Conservation (phyloP, 805 yeast species). For the Kuraishia hungarica region DNA sequence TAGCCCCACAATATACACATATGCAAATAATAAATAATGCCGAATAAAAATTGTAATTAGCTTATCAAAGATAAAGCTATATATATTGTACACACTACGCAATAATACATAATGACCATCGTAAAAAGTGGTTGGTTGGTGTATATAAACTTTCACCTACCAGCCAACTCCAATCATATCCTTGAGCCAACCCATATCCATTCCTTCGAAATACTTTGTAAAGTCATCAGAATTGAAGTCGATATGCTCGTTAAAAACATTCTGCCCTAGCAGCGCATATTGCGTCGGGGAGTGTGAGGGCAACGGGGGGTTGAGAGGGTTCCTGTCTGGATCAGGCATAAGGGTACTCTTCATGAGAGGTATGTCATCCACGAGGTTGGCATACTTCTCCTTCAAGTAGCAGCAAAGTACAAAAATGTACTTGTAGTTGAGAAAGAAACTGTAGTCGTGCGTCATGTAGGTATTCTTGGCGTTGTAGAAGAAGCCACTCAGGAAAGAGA, state of each 20-base stretch:
- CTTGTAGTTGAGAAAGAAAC: constrained; percentile 19
- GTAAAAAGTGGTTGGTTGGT: too few relatives aligned
- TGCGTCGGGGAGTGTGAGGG: neutral
- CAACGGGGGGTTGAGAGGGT: neutral
- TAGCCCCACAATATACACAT: too few relatives aligned
- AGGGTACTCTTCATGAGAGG: neutral
- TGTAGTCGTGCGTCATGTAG: constrained; percentile 16
- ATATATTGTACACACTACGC: neutral
- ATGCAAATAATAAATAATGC: neutral
- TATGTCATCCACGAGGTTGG: neutral
- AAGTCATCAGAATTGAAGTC: neutral
- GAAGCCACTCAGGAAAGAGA: constrained; percentile 17
- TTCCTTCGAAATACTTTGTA: neutral
- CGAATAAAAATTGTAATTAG: too few relatives aligned
- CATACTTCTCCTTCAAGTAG: neutral
- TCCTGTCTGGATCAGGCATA: neutral
- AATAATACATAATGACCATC: too few relatives aligned
- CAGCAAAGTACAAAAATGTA: constrained; percentile 7
- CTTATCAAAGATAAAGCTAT: neutral
- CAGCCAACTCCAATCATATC: neutral
- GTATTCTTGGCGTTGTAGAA: constrained; percentile 20
- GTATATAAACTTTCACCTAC: neutral
- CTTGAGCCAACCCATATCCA: neutral
- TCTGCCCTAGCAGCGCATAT: neutral
- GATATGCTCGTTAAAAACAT: neutral